Base-by-base conservation (phyloP, 2,329 filamentous ascomycete genomes). In the Blumeriella jaapii region DNA sequence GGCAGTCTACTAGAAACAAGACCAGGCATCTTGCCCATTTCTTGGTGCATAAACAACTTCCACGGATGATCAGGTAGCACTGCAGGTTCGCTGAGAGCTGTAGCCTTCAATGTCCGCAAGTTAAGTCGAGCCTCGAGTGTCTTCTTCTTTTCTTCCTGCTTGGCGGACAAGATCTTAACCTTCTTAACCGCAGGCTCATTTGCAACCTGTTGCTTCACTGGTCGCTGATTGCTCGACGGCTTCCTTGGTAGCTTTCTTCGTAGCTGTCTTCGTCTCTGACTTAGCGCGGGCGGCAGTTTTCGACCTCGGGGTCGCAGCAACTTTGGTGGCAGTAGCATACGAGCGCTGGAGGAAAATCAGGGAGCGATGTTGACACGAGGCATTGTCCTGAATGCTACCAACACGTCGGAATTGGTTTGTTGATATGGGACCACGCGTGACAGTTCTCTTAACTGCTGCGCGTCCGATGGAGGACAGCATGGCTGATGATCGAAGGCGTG, bases 381-480 rank as follows among this genome's bases (percentile, higher is more conserved):
- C 22, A 34, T 39, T 29, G 41, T 39, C 31, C 27, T 48, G 41
- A 29, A 31, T 20, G 38, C 23, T 31, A 26, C 44, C 31, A 30
- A 49, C 46, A 45, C 49, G 49, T 44, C 50, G 44, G 15, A 49
- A 40, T 28, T 46, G 45, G 33, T 42, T 47, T 42, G 51, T 46
- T 48, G 52, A 49, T 27, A 43, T 40, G 29, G 37, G 38, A 38
- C 42, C 42, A 31, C 41, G 41, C 27, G 43, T 41, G 15, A 42
- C 43, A 18, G 47, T 40, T 37, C 54, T 48, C 34, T 47, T 41
- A 13, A 54, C 38, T 10, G 55, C 47, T 17, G 51, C 47, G 36
- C 55, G 52, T 35, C 54, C 49, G 38, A 54, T 49, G 29, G 42
- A 45, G 27, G 53, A 51, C 34, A 58, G 40, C 57, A 58, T 59